phyloP scores from a whole-genome alignment of 768 basidiomycete genomes.

The Daedalea quercina region DNA sequence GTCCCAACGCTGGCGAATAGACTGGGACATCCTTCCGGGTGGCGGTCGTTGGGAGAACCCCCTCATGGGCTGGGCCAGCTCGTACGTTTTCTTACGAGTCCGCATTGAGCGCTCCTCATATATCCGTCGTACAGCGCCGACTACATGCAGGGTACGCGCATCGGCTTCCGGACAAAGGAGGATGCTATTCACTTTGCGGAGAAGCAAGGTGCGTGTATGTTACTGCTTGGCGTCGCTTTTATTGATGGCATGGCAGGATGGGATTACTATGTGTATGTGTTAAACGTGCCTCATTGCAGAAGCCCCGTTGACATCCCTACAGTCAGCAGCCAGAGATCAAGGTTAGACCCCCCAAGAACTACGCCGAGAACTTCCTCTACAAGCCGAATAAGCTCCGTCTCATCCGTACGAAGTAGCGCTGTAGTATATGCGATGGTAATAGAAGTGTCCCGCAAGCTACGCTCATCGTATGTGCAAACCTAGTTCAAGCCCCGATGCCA shows the following conservation, averaged over 20 bases:
- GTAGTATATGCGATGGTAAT: background rate
- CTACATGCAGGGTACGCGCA: conserved; percentile 88
- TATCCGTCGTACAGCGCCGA: conserved; percentile 57
- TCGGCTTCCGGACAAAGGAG: conserved; percentile 81
- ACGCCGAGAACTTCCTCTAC: conserved; percentile 89
- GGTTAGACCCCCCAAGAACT: conserved; percentile 80
- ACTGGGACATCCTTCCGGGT: conserved; percentile 88
- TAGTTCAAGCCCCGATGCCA: too few species aligned
- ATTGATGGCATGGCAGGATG: conserved; percentile 52
- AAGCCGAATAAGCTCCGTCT: conserved; percentile 74
- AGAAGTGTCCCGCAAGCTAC: too few species aligned
- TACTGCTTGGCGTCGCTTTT: background rate
- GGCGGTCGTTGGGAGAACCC: conserved; percentile 97
- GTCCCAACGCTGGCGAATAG: conserved; percentile 85
- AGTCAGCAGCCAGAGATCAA: conserved; percentile 55
- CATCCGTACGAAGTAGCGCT: conserved; percentile 78
- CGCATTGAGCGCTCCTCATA: background rate
- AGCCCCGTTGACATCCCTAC: background rate
- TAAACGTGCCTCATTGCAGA: background rate
- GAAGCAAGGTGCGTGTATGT: conserved; percentile 70
- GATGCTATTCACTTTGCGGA: conserved; percentile 94
- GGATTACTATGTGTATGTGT: conserved; percentile 83
- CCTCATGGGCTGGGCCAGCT: conserved; percentile 94
- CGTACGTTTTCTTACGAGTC: conserved; percentile 45
- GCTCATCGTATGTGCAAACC: too few species aligned